phyloP scores from a whole-genome alignment of 2,329 filamentous ascomycete species.

The Fusarium sublunatum region DNA sequence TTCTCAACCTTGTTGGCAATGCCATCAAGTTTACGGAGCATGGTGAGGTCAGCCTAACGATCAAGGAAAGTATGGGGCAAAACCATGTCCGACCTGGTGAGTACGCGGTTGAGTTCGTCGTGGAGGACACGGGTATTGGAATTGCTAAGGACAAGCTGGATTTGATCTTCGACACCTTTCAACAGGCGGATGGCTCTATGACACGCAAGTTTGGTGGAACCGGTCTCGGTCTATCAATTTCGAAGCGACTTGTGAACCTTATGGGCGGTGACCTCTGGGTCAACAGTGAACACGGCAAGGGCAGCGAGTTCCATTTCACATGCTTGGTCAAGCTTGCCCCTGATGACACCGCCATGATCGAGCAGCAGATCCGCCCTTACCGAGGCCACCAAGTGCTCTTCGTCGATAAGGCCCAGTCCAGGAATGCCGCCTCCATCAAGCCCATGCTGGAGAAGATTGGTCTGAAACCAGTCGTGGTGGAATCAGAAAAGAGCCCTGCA shows the following conservation, averaged over 20 bases:
- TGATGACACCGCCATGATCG: slow-evolving; percentile 80
- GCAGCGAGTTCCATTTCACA: slow-evolving; percentile 96
- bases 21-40: slow-evolving; percentile 99
- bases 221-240: slow-evolving; percentile 92
- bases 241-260: slow-evolving; percentile 90
- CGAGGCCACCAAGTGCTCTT: slow-evolving; percentile 92
- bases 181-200: slow-evolving; percentile 96
- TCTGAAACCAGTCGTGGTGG: slow-evolving; percentile 85
- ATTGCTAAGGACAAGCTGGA: slow-evolving; percentile 96
- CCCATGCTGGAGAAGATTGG: slow-evolving; percentile 82
- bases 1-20: slow-evolving; percentile 96
- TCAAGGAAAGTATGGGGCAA: slow-evolving; percentile 73
- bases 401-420: slow-evolving; percentile 89
- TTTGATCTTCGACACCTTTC: slow-evolving; percentile 98
- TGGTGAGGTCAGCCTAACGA: slow-evolving; percentile 95
- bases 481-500: slow-evolving; percentile 75
- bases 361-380: slow-evolving; percentile 89
- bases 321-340: slow-evolving; percentile 88
- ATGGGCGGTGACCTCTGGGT: slow-evolving; percentile 99
- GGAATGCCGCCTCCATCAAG: slow-evolving; percentile 79
- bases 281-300: slow-evolving; percentile 88
- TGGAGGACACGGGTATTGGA: slow-evolving; percentile 95
- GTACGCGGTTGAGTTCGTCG: slow-evolving; percentile 94
- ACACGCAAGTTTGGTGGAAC: slow-evolving; percentile 96
- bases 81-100: slow-evolving; percentile 75